phyloP scores from a whole-genome alignment of 2,329 filamentous ascomycete species.

The Verticillium longisporum region DNA sequence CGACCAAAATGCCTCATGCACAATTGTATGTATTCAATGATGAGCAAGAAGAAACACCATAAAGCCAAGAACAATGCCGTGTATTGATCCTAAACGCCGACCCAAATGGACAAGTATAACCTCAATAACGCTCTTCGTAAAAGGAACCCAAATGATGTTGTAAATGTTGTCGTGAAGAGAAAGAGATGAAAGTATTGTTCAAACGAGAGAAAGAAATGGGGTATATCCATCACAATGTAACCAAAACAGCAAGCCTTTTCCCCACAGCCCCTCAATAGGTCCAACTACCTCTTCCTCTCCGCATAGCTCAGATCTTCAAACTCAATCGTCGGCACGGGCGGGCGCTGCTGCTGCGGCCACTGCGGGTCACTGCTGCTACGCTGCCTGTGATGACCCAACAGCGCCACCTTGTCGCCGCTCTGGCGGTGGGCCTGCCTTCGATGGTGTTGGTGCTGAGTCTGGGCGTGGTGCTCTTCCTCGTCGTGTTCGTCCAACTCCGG shows the following conservation, averaged over 20 bases:
- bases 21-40: no score
- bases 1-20: no score
- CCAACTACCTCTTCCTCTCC: background rate
- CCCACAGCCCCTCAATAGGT: background rate
- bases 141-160: background rate
- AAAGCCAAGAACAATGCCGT: background rate
- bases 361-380: slow-evolving; percentile 1
- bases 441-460: background rate
- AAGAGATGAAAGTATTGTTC: background rate
- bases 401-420: slow-evolving; percentile 18
- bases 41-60: slow-evolving; percentile 4
- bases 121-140: background rate
- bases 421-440: slow-evolving; percentile 5
- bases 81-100: background rate
- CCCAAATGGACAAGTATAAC: background rate
- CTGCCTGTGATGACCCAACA: slow-evolving; percentile 16
- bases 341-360: background rate
- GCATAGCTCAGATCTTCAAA: background rate
- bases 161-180: no score
- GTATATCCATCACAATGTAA: slow-evolving; percentile 1
- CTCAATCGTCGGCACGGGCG: background rate
- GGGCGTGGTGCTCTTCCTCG: slow-evolving; percentile 1
- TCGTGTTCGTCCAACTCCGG: slow-evolving; percentile 29
- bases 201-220: background rate
- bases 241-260: background rate